phyloP scores from a whole-genome alignment of 371 early-diverging fungal species.

The Mortierella sp. region DNA sequence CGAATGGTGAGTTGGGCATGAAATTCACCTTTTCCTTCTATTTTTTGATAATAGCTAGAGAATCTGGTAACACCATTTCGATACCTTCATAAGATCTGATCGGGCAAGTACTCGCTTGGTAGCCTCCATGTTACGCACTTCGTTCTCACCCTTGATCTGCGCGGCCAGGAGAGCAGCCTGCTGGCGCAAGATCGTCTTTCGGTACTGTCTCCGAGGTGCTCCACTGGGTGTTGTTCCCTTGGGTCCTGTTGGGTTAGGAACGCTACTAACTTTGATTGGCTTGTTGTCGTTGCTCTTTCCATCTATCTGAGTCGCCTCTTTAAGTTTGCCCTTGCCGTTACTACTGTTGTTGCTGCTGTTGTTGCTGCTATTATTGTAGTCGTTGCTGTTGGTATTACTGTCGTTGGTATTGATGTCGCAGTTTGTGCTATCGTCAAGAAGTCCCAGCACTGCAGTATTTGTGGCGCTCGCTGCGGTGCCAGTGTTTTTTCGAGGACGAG shows the following conservation, averaged over 20 bases:
- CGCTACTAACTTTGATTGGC: not conserved
- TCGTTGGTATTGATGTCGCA: not conserved
- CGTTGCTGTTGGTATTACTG: not conserved
- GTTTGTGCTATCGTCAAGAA: too few relatives aligned
- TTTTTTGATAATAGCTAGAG: too few relatives aligned
- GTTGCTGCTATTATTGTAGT: not conserved
- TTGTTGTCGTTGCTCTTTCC: not conserved
- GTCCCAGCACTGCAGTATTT: not conserved
- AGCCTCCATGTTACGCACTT: slow-evolving; percentile 36
- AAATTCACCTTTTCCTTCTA: not conserved
- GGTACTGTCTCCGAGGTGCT: slow-evolving; percentile 34
- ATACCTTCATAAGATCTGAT: slow-evolving; percentile 29
- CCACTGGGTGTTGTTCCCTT: slow-evolving; percentile 3
- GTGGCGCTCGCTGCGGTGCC: not conserved
- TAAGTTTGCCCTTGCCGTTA: slow-evolving; percentile 11
- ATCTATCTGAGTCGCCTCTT: not conserved
- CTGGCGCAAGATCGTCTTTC: slow-evolving; percentile 48
- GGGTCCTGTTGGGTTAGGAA: not conserved
- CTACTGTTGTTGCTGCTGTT: slow-evolving; percentile 21
- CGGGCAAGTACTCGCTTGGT: slow-evolving; percentile 32
- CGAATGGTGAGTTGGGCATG: not conserved
- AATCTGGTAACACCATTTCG: not conserved
- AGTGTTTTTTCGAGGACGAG: not conserved
- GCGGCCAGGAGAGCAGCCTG: slow-evolving; percentile 46
- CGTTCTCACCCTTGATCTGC: slow-evolving; percentile 44